Base-by-base conservation (phyloP, 176 grass and related monocot species). In the Raddia guianensis region DNA sequence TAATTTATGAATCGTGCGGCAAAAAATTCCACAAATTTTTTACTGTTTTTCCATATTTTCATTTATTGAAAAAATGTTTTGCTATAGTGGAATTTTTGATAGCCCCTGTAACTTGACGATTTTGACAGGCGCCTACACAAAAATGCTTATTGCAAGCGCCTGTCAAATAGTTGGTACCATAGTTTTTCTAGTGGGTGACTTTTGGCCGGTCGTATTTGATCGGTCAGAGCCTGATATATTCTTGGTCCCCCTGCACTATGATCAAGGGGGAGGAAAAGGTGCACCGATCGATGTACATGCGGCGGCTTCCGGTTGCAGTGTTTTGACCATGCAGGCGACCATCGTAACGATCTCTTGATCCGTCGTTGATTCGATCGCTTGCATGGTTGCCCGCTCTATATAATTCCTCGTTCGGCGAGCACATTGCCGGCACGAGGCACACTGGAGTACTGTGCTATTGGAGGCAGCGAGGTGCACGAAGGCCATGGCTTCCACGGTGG, bases 141-240 rank as follows among this genome's bases (percentile, higher is more conserved):
- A 27, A 27, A 27, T 1, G 27, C 27, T 27, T 27, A 27, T 27
- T 27, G 27, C 27, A 27, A 1, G 27, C 27, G 27, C 27, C 27
- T 27, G 27, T 27, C 27, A 27, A 27, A 27, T 27, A 27, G 27
- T 27, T 27, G 1, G 27, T 27, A 0, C 27, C 27, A 27, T 27
- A 27, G 27, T 27, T 70, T 72, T 33, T 72, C 0, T 32, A 8
- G 27, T 20, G 13, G 16, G 84, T 81, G 84, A 61, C 52, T 33
- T 68, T 67, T 68, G 2, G 62, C 42, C 51, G 42, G 33, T 58
- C 18, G 78, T 45, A 70, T 86, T 81, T 80, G 84, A 81, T 67
- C 4, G 16, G 42, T 35, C 15, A 50, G 48, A 66, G 53, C 3
- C 10, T 44, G 7, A 40, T 40, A 40, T 40, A 6, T 34, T n/a